Conservation (phyloP, 495 filamentous ascomycete genomes). For the Podospora appendiculata region DNA sequence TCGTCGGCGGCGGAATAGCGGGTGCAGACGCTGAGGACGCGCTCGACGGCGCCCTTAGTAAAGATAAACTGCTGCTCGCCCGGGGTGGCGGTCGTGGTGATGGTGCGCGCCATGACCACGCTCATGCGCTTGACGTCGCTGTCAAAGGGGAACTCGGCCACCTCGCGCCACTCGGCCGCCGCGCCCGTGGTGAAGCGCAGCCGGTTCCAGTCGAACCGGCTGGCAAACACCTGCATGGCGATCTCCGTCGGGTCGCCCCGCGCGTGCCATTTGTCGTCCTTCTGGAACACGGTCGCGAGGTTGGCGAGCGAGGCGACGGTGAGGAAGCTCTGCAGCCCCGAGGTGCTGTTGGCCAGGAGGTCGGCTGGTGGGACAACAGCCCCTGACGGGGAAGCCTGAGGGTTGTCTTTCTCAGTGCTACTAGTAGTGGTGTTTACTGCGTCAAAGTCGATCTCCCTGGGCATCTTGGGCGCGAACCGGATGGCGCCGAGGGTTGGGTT, state of each 20-base stretch:
- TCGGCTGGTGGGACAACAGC: not conserved
- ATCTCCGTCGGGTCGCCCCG: conserved; percentile 80
- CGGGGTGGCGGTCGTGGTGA: conserved; percentile 9
- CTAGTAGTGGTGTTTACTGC: not conserved
- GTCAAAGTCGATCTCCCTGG: conserved; percentile 15
- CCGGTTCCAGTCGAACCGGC: conserved; percentile 59
- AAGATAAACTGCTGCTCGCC: conserved; percentile 44
- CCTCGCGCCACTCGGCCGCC: conserved; percentile 29
- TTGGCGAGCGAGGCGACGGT: conserved; percentile 28
- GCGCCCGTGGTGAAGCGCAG: conserved; percentile 43
- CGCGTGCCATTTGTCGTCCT: conserved; percentile 52
- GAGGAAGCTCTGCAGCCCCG: conserved; percentile 20
- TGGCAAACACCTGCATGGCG: conserved; percentile 70
- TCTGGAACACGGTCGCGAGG: conserved; percentile 36
- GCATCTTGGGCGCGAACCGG: conserved; percentile 16
- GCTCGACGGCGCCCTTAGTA: conserved; percentile 75
- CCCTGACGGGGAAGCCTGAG: not conserved
- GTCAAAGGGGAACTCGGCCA: conserved; percentile 74
- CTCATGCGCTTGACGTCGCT: conserved; percentile 79
- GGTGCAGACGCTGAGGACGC: conserved; percentile 46
- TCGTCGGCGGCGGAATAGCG: conserved; percentile 11
- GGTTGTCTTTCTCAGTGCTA: not conserved
- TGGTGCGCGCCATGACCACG: conserved; percentile 49
- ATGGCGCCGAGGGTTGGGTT: conserved; percentile 23
- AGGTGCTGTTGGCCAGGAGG: conserved; percentile 12